Evolutionary conservation across 495 filamentous ascomycete species (phyloP).

Genomic region (Aspergillus sparsus): DNA sequence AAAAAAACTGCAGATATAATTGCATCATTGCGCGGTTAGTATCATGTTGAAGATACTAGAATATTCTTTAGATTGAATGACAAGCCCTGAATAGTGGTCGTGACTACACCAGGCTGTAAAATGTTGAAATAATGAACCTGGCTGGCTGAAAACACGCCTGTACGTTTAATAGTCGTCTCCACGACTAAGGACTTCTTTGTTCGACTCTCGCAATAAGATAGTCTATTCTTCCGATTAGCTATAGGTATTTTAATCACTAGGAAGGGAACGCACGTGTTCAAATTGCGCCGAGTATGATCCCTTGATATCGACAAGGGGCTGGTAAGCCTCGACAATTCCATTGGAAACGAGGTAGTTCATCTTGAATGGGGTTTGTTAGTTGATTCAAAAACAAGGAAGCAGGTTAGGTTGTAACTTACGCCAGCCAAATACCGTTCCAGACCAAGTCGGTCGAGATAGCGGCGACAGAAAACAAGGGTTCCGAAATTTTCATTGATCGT

Average conservation of each 20-base stretch:
- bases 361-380: conserved; percentile 21
- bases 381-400: too few relatives aligned
- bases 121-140: too few relatives aligned
- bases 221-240: conserved; percentile 32
- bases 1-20: too few relatives aligned
- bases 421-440: conserved; percentile 61
- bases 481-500: conserved; percentile 67
- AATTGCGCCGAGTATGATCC: conserved; percentile 63
- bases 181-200: conserved; percentile 50
- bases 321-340: conserved; percentile 56
- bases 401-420: conserved; percentile 34
- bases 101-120: too few relatives aligned
- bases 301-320: conserved; percentile 54
- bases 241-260: too few relatives aligned
- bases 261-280: conserved; percentile 53
- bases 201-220: conserved; percentile 42
- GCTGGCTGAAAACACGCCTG: too few relatives aligned
- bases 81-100: too few relatives aligned
- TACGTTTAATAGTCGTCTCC: conserved; percentile 49
- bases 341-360: conserved; percentile 54
- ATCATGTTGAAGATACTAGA: too few relatives aligned
- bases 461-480: conserved; percentile 60
- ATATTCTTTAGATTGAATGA: too few relatives aligned
- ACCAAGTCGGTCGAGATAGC: conserved; percentile 64
- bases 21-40: too few relatives aligned